These are phyloP conservation scores for Fusarium sp. DNA, from an alignment of 2,329 filamentous ascomycete species.

Conservation along the genomic window DNA sequence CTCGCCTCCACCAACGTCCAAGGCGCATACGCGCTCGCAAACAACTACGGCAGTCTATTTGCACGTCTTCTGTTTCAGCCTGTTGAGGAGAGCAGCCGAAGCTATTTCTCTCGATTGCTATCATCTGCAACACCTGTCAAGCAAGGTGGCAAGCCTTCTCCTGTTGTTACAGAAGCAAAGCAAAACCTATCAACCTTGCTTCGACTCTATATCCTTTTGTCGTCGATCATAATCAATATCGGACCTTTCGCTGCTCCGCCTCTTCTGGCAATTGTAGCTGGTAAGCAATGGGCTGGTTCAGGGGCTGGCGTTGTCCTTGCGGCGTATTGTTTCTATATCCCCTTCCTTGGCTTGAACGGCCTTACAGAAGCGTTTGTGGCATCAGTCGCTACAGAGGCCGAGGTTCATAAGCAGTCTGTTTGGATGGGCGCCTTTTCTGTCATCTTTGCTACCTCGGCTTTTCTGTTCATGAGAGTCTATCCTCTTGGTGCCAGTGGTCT, in stretches of 20 bases:
- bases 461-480: constrained; percentile 76
- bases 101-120: constrained; percentile 87
- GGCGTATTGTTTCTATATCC: constrained; percentile 92
- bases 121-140: constrained; percentile 48
- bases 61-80: constrained; percentile 94
- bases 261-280: constrained; percentile 80
- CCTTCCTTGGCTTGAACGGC: constrained; percentile 90
- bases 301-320: constrained; percentile 80
- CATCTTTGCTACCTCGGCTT: constrained; percentile 80
- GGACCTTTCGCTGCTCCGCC: constrained; percentile 82
- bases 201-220: constrained; percentile 79
- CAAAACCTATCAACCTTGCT: constrained; percentile 73
- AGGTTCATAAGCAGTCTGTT: constrained; percentile 81
- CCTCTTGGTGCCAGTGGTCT: constrained; percentile 81
- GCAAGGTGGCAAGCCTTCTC: constrained; percentile 39
- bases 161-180: constrained; percentile 57
- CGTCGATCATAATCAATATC: constrained; percentile 74
- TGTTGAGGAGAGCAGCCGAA: constrained; percentile 92
- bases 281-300: constrained; percentile 78
- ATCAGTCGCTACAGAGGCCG: constrained; percentile 79
- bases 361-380: constrained; percentile 93
- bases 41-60: constrained; percentile 91
- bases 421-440: constrained; percentile 89
- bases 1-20: constrained; percentile 84
- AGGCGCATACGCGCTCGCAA: constrained; percentile 91